phyloP scores from a whole-genome alignment of 768 basidiomycete genomes.

The Lactifluus rugatus region DNA sequence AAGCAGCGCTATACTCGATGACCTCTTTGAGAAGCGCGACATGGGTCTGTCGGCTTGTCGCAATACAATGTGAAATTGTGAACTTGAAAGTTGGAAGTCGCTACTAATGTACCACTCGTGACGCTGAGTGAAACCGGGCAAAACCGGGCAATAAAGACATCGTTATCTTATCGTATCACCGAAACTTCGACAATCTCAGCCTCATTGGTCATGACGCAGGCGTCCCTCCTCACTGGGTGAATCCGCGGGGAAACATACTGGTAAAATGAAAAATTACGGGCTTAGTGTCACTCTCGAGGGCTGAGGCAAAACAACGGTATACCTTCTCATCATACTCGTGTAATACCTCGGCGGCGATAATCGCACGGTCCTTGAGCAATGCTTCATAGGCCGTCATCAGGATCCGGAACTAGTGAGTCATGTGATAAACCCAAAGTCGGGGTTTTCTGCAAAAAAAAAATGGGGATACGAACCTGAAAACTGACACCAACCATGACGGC shows the following conservation, averaged over 20 bases:
- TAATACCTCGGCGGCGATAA: constrained; percentile 72
- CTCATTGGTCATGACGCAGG: constrained; percentile 78
- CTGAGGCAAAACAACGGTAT: constrained; percentile 17
- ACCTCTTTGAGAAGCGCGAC: neutral
- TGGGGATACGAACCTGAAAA: constrained; percentile 46
- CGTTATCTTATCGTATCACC: constrained; percentile 1
- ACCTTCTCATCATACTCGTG: constrained; percentile 78
- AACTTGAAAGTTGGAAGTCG: neutral
- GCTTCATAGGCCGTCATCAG: constrained; percentile 48
- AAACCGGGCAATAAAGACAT: neutral
- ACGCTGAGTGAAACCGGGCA: neutral
- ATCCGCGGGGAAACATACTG: constrained; percentile 81
- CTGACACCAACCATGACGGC: constrained; percentile 60
- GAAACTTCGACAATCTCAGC: constrained; percentile 63
- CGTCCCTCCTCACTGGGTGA: constrained; percentile 67
- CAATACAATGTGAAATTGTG: neutral
- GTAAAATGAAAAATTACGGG: neutral
- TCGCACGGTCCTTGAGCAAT: constrained; percentile 62
- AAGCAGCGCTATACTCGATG: neutral
- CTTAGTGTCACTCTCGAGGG: neutral
- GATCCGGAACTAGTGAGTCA: constrained; percentile 34
- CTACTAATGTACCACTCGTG: neutral
- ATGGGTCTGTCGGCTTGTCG: neutral
- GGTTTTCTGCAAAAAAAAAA: neutral
- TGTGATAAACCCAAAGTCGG: neutral